Conservation (phyloP, 2,329 filamentous ascomycete genomes). For the Fusarium sp. region DNA sequence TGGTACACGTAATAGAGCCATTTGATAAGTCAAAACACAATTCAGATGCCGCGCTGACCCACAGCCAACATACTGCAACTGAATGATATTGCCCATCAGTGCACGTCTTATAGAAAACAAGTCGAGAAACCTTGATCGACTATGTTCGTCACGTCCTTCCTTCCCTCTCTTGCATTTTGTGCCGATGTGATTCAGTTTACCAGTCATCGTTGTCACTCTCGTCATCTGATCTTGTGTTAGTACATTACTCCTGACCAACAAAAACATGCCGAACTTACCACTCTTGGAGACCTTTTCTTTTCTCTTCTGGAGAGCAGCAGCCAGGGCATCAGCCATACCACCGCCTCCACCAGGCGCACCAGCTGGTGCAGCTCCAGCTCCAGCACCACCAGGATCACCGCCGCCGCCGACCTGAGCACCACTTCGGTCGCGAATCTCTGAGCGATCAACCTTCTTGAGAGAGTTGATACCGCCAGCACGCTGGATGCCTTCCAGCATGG, state of each 20-base stretch:
- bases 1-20: constrained; percentile 26
- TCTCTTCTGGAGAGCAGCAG: constrained; percentile 80
- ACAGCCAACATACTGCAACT: constrained; percentile 10
- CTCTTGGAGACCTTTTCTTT: constrained; percentile 96
- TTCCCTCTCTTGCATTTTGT: constrained; percentile 29
- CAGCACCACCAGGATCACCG: constrained; percentile 64
- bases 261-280: constrained; percentile 73
- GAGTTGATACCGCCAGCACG: constrained; percentile 74
- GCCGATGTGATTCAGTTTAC: constrained; percentile 51
- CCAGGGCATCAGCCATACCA: constrained; percentile 85
- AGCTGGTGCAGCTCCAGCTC: constrained; percentile 64
- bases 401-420: constrained; percentile 68
- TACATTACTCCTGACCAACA: not conserved
- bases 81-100: constrained; percentile 7
- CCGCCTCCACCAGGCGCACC: constrained; percentile 68
- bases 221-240: constrained; percentile 68
- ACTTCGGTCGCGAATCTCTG: constrained; percentile 79
- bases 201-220: constrained; percentile 83
- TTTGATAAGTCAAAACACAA: constrained; percentile 7
- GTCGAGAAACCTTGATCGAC: constrained; percentile 19
- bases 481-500: constrained; percentile 78
- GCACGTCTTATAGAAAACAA: constrained; percentile 15
- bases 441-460: constrained; percentile 80
- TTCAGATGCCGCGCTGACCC: constrained; percentile 9
- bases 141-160: constrained; percentile 10